Conservation (phyloP, 345 rosid species). For the Aquilaria malaccensis region DNA sequence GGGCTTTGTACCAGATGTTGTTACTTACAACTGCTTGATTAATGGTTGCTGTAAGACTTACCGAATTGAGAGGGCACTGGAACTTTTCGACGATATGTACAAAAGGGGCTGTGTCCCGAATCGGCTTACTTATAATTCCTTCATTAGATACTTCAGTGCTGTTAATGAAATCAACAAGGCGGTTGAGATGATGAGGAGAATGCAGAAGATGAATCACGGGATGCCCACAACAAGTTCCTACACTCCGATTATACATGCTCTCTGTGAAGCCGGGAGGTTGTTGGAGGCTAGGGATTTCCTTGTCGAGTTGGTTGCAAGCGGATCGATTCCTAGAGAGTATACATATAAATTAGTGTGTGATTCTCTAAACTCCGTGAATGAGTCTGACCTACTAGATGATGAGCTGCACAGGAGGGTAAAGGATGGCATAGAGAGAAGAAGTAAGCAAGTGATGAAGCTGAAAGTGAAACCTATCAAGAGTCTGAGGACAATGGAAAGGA, state of each 20-base stretch:
- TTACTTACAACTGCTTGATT: conserved; percentile 80
- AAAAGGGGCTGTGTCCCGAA: conserved; percentile 67
- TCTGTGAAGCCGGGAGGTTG: conserved; percentile 59
- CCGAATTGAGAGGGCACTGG: conserved; percentile 68
- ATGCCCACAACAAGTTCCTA: conserved; percentile 56
- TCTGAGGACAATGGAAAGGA: conserved; percentile 7
- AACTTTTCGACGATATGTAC: conserved; percentile 70
- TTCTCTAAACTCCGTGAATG: conserved; percentile 33
- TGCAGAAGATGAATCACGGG: conserved; percentile 67
- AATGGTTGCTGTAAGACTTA: conserved; percentile 79
- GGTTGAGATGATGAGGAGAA: conserved; percentile 65
- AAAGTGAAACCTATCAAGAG: conserved; percentile 57
- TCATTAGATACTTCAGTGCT: conserved; percentile 64
- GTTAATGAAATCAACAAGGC: conserved; percentile 74
- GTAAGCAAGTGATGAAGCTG: conserved; percentile 42
- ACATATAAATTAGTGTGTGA: conserved; percentile 68
- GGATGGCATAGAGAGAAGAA: conserved; percentile 45
- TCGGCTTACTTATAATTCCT: conserved; percentile 66
- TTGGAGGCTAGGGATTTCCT: conserved; percentile 57
- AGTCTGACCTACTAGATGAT: conserved; percentile 26
- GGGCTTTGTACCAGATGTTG: conserved; percentile 77
- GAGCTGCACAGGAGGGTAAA: conserved; percentile 39
- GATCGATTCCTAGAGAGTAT: conserved; percentile 73
- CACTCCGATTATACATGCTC: conserved; percentile 72
- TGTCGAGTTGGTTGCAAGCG: conserved; percentile 60